These are phyloP conservation scores for Dactylonectria estremocensis DNA, from an alignment of 2,329 filamentous ascomycete genomes.

Conservation along the genomic window DNA sequence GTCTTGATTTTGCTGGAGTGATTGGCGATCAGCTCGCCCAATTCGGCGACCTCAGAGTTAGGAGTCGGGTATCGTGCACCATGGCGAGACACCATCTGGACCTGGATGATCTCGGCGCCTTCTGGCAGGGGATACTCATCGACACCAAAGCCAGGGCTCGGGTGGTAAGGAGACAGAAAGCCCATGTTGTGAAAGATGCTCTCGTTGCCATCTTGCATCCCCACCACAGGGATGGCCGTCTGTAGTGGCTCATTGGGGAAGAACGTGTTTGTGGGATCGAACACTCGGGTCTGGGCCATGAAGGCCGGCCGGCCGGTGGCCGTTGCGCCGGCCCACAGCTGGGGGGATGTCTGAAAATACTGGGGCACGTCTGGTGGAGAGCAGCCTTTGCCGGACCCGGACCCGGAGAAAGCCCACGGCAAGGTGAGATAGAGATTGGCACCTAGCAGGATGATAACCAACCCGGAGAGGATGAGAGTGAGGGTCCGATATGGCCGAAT, in stretches of 20 bases:
- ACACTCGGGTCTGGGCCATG: conserved; percentile 78
- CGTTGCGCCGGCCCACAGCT: conserved; percentile 76
- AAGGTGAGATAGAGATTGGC: conserved; percentile 56
- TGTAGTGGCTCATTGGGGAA: conserved; percentile 80
- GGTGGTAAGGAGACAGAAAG: conserved; percentile 76
- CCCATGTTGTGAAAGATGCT: conserved; percentile 82
- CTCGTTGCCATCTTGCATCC: conserved; percentile 68
- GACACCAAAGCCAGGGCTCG: conserved; percentile 81
- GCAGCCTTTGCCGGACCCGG: conserved; percentile 41
- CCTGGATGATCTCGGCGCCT: conserved; percentile 78
- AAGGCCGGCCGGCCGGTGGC: conserved; percentile 80
- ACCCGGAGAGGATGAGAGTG: conserved; percentile 51
- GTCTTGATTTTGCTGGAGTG: conserved; percentile 68
- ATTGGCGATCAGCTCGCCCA: conserved; percentile 72
- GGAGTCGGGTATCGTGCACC: conserved; percentile 81
- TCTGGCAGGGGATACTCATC: conserved; percentile 78
- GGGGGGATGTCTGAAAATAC: conserved; percentile 74
- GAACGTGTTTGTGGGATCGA: conserved; percentile 75
- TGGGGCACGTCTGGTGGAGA: conserved; percentile 65
- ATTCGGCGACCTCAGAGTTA: conserved; percentile 67
- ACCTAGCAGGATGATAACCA: conserved; percentile 56
- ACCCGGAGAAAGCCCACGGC: conserved; percentile 50
- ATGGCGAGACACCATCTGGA: conserved; percentile 81
- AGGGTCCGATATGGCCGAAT: conserved; percentile 51
- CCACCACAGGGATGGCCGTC: conserved; percentile 77